Percentiles rank a stretch among this genome's conserved stretches.
phyloP scores from a whole-genome alignment of 768 basidiomycete species.

The Mycena galopus region DNA sequence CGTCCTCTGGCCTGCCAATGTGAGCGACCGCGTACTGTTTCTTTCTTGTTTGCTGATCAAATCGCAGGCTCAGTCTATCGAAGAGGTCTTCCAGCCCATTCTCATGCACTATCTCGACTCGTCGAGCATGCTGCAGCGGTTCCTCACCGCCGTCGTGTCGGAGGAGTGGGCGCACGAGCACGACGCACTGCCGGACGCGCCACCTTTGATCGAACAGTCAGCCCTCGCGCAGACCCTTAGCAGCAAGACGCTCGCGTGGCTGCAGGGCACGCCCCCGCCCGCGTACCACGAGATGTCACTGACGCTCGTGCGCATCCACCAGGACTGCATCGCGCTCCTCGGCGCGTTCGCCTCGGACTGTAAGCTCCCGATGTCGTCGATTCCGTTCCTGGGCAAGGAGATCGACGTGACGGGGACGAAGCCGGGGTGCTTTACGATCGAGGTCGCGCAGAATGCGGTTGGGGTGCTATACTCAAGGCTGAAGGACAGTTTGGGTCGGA shows the following conservation, averaged over 20 bases:
- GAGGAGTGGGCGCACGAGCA: constrained; percentile 91
- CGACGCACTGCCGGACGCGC: constrained; percentile 45
- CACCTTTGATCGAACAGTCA: constrained; percentile 67
- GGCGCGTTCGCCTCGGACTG: constrained; percentile 88
- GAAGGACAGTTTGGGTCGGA: constrained; percentile 79
- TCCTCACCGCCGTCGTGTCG: constrained; percentile 85
- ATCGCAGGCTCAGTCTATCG: constrained; percentile 55
- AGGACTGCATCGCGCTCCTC: constrained; percentile 85
- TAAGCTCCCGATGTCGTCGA: constrained; percentile 83
- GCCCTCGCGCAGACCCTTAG: constrained; percentile 77
- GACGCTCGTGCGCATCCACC: constrained; percentile 82
- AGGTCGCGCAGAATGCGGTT: constrained; percentile 79
- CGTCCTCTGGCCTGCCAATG: constrained; percentile 74
- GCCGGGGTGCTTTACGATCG: constrained; percentile 80
- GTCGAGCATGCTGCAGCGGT: constrained; percentile 91
- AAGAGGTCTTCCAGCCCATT: constrained; percentile 80
- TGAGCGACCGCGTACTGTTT: constrained; percentile 47
- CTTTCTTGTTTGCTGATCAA: constrained; percentile 1
- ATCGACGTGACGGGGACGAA: constrained; percentile 81
- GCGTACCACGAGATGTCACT: constrained; percentile 94
- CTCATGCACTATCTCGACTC: constrained; percentile 87
- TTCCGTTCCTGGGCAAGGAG: constrained; percentile 83
- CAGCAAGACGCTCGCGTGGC: constrained; percentile 73
- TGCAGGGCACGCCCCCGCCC: constrained; percentile 80
- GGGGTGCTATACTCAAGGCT: constrained; percentile 79